phyloP scores from a whole-genome alignment of 2,329 filamentous ascomycete species.

The Cercospora sesami region DNA sequence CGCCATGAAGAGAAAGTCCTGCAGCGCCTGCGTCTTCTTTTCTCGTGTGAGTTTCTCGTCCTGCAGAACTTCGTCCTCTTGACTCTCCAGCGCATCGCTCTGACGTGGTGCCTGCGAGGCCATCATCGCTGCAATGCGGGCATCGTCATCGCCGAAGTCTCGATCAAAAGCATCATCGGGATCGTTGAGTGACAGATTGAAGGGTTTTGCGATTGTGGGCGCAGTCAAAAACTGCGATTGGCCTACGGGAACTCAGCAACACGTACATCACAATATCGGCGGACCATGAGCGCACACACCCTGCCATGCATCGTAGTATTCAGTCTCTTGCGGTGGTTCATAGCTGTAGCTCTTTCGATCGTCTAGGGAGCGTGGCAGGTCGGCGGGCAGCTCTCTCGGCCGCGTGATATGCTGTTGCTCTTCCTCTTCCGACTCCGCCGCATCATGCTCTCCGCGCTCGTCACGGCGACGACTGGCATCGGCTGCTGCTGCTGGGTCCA shows the following conservation, averaged over 20 bases:
- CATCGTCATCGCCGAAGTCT: constrained; percentile 72
- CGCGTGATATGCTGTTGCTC: constrained; percentile 35
- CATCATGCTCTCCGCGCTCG: constrained; percentile 14
- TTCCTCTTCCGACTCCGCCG: constrained; percentile 27
- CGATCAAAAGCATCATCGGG: constrained; percentile 58
- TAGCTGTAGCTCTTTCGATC: constrained; percentile 70
- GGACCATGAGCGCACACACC: constrained; percentile 54
- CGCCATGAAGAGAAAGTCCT: constrained; percentile 89
- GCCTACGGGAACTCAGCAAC: constrained; percentile 54
- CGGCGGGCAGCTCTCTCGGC: constrained; percentile 65
- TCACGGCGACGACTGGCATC: constrained; percentile 13
- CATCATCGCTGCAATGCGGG: constrained; percentile 90
- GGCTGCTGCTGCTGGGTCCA: constrained; percentile 20
- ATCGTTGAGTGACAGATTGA: constrained; percentile 79
- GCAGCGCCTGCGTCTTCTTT: constrained; percentile 78
- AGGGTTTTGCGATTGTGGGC: constrained; percentile 77
- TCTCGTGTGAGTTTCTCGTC: constrained; percentile 71
- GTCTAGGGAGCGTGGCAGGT: constrained; percentile 88
- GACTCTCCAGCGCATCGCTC: constrained; percentile 63
- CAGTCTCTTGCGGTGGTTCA: constrained; percentile 74
- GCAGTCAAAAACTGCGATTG: constrained; percentile 94
- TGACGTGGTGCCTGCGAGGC: constrained; percentile 81
- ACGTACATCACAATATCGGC: not conserved
- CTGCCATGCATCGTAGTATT: constrained; percentile 99
- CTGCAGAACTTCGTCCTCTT: constrained; percentile 75